Base-by-base conservation (phyloP, 2,329 filamentous ascomycete genomes). In the Alternaria atra region DNA sequence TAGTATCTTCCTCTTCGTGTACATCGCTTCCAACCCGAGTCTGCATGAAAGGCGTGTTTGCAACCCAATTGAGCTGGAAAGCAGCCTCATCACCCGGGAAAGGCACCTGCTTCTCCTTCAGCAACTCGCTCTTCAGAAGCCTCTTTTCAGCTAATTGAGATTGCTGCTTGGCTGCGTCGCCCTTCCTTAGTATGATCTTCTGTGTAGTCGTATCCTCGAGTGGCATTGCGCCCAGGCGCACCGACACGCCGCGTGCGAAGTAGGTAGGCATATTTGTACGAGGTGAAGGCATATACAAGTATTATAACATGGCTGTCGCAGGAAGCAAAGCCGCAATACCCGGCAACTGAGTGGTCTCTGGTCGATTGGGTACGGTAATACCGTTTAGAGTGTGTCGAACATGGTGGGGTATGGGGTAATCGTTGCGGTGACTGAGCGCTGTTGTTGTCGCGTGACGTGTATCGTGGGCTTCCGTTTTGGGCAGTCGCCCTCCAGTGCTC, bases 1-100 rank as follows among this genome's bases (percentile, higher is more conserved):
- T 9, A 4, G 35, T 13, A 8, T 8, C 6, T 17, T 32, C 29
- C 4, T 27, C 25, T 37, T 30, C 27, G n/a, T 13, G 53, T 6
- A 35, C 13, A 12, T 48, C 13, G 27, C 13, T 25, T 17, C 65
- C 59, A 4, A 63, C 70, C n/a, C 73, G 68, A 0, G 70, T 71
- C 47, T 78, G 75, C 62, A 76, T 65, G 52, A 78, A 79, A 7
- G 75, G 76, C 46, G 69, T 70, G 10, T 66, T 52, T 3, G 66
- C 68, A 6, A 78, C 62, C 70, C 70, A 79, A 54, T 73, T 71
- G 46, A 77, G 52, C n/a, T 57, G 60, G 10, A 69, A 68, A 29
- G 54, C 59, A 4, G 57, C 56, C 3, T 63, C 55, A 30, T 77
- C 73, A n/a, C 68, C 72, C 1, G 66, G 67, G 43, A 77, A 71